Evolutionary conservation across 148 eudicot genomes (phyloP).

Genomic region (Chenopodium formosanum): DNA sequence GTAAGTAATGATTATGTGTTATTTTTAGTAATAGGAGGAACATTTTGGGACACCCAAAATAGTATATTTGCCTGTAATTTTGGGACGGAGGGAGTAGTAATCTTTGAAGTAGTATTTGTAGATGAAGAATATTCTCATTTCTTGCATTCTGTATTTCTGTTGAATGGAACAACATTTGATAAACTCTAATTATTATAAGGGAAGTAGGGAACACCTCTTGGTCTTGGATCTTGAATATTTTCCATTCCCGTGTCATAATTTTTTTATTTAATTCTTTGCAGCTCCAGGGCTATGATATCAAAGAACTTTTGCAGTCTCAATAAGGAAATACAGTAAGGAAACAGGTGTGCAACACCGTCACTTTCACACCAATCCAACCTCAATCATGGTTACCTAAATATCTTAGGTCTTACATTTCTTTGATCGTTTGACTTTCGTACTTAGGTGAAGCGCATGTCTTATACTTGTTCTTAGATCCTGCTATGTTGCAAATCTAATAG

Average conservation of each 20-base stretch:
- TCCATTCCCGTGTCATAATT: background rate
- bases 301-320: constrained; percentile 51
- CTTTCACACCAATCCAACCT: background rate
- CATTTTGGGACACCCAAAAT: no score
- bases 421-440: background rate
- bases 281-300: constrained; percentile 95
- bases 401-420: background rate
- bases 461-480: background rate
- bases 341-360: background rate
- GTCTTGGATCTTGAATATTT: background rate
- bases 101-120: background rate
- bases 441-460: background rate
- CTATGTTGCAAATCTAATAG: background rate
- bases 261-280: constrained; percentile 24
- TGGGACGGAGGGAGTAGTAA: no score
- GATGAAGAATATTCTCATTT: background rate
- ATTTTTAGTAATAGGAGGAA: no score
- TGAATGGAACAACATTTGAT: background rate
- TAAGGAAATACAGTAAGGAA: constrained; percentile 36
- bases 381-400: background rate
- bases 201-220: background rate
- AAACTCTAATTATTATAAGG: background rate
- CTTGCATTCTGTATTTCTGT: background rate
- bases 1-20: no score
- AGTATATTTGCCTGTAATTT: no score